phyloP scores from a whole-genome alignment of 2,329 filamentous ascomycete genomes.

The Alternaria sp. region DNA sequence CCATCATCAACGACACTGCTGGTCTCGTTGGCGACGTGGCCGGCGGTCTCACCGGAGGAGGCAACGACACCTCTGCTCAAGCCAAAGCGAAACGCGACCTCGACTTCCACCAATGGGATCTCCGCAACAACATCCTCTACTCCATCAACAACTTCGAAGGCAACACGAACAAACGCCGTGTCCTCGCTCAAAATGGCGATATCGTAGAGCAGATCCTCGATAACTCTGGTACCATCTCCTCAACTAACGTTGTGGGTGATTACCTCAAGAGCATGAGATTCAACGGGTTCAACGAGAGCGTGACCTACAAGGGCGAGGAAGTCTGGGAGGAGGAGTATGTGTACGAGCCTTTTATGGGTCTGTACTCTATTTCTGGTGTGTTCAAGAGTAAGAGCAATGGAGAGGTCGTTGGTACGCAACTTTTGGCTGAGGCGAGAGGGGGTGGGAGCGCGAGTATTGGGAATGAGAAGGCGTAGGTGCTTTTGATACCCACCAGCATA shows the following conservation, averaged over 20 bases:
- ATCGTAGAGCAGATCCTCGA: constrained; percentile 62
- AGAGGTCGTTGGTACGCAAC: constrained; percentile 57
- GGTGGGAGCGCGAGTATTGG: constrained; percentile 61
- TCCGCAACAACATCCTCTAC: constrained; percentile 65
- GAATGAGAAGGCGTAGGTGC: constrained; percentile 18
- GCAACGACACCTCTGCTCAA: constrained; percentile 15
- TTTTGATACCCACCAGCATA: background rate
- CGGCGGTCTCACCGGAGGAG: constrained; percentile 18
- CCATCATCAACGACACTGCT: constrained; percentile 54
- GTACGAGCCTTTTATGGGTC: constrained; percentile 60
- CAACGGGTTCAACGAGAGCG: constrained; percentile 56
- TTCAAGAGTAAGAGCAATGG: constrained; percentile 58
- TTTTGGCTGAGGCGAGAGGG: constrained; percentile 60
- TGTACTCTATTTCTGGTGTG: constrained; percentile 52
- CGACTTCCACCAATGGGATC: constrained; percentile 52
- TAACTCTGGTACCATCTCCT: constrained; percentile 58
- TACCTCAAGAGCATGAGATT: constrained; percentile 62
- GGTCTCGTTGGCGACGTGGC: constrained; percentile 35
- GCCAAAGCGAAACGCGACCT: constrained; percentile 34
- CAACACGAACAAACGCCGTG: constrained; percentile 60
- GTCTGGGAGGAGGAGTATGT: constrained; percentile 61
- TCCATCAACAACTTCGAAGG: constrained; percentile 66
- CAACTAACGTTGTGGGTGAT: constrained; percentile 55
- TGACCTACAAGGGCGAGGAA: constrained; percentile 50
- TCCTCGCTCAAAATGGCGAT: constrained; percentile 62